phyloP scores from a whole-genome alignment of 805 yeast genomes.

The Saturnispora serradocipensis region DNA sequence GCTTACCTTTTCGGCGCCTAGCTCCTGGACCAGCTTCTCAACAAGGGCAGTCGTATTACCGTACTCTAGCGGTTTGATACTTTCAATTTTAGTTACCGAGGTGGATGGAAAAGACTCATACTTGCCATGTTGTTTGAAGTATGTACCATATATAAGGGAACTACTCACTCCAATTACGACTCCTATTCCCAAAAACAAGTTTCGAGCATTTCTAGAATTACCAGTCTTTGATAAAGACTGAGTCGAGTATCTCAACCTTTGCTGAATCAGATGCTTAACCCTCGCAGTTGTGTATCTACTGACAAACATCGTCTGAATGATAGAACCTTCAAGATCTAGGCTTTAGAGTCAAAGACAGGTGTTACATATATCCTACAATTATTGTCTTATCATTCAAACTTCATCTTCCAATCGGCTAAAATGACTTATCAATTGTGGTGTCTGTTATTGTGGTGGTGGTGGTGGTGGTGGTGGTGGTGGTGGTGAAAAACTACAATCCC shows the following conservation, averaged over 20 bases:
- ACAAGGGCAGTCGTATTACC: slow-evolving; percentile 42
- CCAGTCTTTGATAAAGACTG: neutral
- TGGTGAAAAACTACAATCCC: neutral
- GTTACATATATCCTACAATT: neutral
- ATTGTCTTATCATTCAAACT: neutral
- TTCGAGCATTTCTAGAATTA: neutral
- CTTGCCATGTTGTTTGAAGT: neutral
- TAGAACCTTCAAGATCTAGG: neutral
- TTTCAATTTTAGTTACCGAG: slow-evolving; percentile 42
- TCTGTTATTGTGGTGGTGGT: neutral
- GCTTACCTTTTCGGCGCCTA: slow-evolving; percentile 46
- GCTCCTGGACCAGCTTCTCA: slow-evolving; percentile 36
- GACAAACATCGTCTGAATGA: neutral
- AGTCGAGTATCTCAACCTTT: neutral
- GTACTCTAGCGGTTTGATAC: slow-evolving; percentile 42
- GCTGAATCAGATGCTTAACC: neutral
- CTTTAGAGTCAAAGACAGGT: neutral
- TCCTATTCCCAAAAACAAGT: neutral
- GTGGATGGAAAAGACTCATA: slow-evolving; percentile 21
- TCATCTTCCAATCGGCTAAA: neutral
- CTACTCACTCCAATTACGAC: neutral
- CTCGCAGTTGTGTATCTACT: neutral
- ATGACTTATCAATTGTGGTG: neutral
- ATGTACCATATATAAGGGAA: slow-evolving; percentile 12
- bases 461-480: neutral